Evolutionary conservation across 1,284 basidiomycete species (phyloP).

Genomic region (Tylopilus sp.): DNA sequence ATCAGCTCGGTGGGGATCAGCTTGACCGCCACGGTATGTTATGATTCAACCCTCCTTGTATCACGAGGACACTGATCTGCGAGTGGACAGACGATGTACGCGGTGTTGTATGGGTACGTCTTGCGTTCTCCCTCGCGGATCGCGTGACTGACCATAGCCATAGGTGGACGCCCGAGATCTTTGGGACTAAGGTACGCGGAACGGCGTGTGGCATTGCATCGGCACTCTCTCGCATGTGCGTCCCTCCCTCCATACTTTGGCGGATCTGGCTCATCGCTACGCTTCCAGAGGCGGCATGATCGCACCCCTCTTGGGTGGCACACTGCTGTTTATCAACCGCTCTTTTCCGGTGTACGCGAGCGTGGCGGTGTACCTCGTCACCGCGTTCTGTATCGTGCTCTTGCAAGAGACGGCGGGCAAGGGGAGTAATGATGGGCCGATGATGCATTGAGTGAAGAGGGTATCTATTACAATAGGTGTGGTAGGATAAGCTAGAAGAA

Average conservation of each 20-base stretch:
- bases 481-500: too few species aligned
- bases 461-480: too few species aligned
- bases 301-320: slow-evolving; percentile 82
- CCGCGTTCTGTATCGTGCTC: slow-evolving; percentile 66
- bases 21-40: slow-evolving; percentile 72
- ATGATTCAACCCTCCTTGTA: background rate
- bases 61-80: background rate
- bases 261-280: background rate
- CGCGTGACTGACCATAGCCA: background rate
- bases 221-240: slow-evolving; percentile 82
- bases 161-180: slow-evolving; percentile 89
- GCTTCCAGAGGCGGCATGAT: slow-evolving; percentile 82
- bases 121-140: background rate
- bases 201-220: slow-evolving; percentile 92
- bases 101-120: slow-evolving; percentile 75
- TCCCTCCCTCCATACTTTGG: background rate
- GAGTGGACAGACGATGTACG: slow-evolving; percentile 75
- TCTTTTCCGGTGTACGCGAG: slow-evolving; percentile 81
- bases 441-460: slow-evolving; percentile 15
- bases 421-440: slow-evolving; percentile 6
- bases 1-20: slow-evolving; percentile 79
- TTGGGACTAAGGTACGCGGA: slow-evolving; percentile 83
- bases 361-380: slow-evolving; percentile 66
- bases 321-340: slow-evolving; percentile 69
- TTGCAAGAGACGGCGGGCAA: slow-evolving; percentile 43